Base-by-base conservation (phyloP, 2,329 filamentous ascomycete species). In the Ceratocystis variospora region DNA sequence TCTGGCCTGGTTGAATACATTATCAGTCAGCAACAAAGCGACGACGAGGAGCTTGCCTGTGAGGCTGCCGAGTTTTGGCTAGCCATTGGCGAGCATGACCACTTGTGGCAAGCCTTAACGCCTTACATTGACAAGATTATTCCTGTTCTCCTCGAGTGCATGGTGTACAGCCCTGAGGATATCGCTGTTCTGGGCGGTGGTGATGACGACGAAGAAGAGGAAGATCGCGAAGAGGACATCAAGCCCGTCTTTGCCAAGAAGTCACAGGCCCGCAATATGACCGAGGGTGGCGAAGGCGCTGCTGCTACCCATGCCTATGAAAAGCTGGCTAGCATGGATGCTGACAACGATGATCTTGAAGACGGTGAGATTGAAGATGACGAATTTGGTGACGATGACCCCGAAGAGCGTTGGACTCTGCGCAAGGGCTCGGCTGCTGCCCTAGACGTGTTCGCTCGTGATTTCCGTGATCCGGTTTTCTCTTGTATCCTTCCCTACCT, bases 31-130 rank as follows among this genome's bases (percentile, higher is more conserved):
- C 94, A 99, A 75, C 85, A 87, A 74, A 87, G 87, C 69, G 86
- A 92, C 31, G 92, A 97, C 70, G 87, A 92, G 66, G 91, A 97
- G 53, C 80, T 99, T 67, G 91, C 93, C 46, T 86, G 95, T 70
- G 94, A 99, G 74, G 94, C 94, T 7, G 91, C 94, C 4, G 94
- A 99, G 75, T 99, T 99, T 73, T 99, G 95, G 91, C 83, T 99
- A 57, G 90, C 90, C 48, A 87, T 96, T 22, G 92, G 91, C 68
- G 94, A 96, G 74, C 90, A 96, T 73, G 83, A 89, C 53, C 83
- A 87, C 68, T 78, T 97, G 64, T 90, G 90, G 78, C 82, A 85
- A 70, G 82, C 85, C 0, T 79, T 99, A 59, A 85, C 82, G 7
- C 91, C 91, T 0, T 89, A 89, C 73, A 83, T 97, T 66, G 77